Evolutionary conservation across 2,329 filamentous ascomycete genomes (phyloP).

Genomic region (Podosphaera fusca): DNA sequence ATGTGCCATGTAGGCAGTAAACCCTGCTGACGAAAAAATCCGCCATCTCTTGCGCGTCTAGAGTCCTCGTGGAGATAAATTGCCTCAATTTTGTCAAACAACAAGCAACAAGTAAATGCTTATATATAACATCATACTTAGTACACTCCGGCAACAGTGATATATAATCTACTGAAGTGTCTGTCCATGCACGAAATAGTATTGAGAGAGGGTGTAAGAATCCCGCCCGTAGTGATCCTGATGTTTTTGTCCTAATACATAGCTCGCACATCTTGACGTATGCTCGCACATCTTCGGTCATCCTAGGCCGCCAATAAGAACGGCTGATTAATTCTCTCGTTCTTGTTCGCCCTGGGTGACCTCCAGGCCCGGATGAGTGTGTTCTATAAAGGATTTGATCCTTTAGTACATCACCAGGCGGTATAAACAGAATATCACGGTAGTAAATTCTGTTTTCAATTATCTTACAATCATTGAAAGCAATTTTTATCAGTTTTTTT

Average conservation of each 20-base stretch:
- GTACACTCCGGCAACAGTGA: background rate
- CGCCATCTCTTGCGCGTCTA: background rate
- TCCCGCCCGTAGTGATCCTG: background rate
- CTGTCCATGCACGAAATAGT: background rate
- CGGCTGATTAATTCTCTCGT: too few species aligned
- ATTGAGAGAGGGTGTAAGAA: constrained; percentile 1
- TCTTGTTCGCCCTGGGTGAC: too few species aligned
- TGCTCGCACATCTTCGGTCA: background rate
- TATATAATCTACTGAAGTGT: constrained; percentile 1
- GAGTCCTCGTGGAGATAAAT: too few species aligned
- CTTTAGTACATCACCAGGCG: too few species aligned
- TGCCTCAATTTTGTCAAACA: too few species aligned
- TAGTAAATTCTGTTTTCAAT: too few species aligned
- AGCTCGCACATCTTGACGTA: background rate
- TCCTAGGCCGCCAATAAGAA: background rate
- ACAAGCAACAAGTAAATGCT: background rate
- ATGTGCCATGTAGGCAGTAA: background rate
- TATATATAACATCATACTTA: background rate
- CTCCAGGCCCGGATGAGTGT: background rate
- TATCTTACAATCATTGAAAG: too few species aligned
- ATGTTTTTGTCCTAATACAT: background rate
- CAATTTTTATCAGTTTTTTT: too few species aligned
- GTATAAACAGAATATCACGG: too few species aligned
- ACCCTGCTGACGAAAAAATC: constrained; percentile 1
- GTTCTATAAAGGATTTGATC: background rate